Evolutionary conservation across 768 basidiomycete species (phyloP), one percentile per base, ranked within the genome.

Genomic region (Suillus discolor): DNA sequence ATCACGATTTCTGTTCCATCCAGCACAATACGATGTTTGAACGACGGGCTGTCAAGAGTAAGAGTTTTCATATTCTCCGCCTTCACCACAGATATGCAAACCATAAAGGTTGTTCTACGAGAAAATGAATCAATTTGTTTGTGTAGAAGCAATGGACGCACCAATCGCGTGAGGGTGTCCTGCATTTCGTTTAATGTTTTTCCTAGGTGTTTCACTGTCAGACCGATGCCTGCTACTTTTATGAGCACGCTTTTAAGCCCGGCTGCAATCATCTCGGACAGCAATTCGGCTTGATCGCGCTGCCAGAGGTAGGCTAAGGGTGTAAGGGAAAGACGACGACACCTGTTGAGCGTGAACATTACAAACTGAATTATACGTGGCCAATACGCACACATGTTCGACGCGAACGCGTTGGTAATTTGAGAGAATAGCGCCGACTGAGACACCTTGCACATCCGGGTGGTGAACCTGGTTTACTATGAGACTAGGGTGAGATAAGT

Each of bases 61-160:
- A 99, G 80, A 0, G 91, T 93, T 75, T n/a, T 99, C 97, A 77
- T 98, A 99, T 79, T 99, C 97, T 2, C 97, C 97, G 2, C 97
- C 97, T 79, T 99, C 97, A 12, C 97, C 97, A 67, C 97, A 98
- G 2, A 97, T 85, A 73, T 99, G 97, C 0, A 91, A 89, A 5
- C 96, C 96, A 71, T 95, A 99, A 34, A 87, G 77, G 12, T 78
- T 73, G 74, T 96, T 94, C 94, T 95, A 68, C 2, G 25, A 41
- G 5, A 25, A 25, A 59, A 31, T 6, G 44, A 31, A 28, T 47
- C 13, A 9, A 13, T 13, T 34, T 13, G 3, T 41, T 18, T 13
- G 7, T 41, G 42, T 4, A 3, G 16, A 55, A 15, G 28, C 31
- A 41, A 28, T 42, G 34, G 16, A 76, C 85, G 66, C 67, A 94